Evolutionary conservation across 495 filamentous ascomycete species (phyloP).

Genomic region (Penicillium maclennaniae): DNA sequence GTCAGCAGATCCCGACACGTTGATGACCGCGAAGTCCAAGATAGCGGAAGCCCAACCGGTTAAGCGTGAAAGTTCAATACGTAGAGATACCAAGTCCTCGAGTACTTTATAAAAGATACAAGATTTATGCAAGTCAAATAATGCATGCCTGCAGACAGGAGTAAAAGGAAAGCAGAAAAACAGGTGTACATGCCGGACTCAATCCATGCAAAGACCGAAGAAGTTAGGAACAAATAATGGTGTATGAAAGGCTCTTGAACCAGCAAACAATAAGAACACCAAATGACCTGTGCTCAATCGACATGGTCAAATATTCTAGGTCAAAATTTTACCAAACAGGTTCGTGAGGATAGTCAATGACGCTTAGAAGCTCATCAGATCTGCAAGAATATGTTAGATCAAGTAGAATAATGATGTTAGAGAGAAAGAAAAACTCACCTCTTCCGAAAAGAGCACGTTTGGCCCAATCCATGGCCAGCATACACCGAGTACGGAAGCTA

Average conservation of each 20-base stretch:
- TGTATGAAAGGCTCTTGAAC: constrained; percentile 4
- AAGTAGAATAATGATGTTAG: background rate
- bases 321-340: background rate
- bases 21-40: no score
- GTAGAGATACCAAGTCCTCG: no score
- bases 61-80: no score
- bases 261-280: background rate
- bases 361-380: constrained; percentile 63
- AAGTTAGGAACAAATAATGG: background rate
- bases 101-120: no score
- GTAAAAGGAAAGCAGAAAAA: background rate
- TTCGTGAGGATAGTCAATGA: background rate
- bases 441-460: constrained; percentile 94
- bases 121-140: background rate
- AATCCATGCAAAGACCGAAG: background rate
- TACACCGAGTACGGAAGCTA: constrained; percentile 78
- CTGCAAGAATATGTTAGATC: constrained; percentile 26
- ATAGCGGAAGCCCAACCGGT: no score
- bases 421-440: constrained; percentile 56
- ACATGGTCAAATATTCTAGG: background rate
- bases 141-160: background rate
- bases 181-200: background rate
- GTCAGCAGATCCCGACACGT: no score
- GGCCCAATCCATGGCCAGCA: constrained; percentile 98
- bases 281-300: background rate